Conservation (phyloP, 495 filamentous ascomycete species). For the Margaritispora aquatica region DNA sequence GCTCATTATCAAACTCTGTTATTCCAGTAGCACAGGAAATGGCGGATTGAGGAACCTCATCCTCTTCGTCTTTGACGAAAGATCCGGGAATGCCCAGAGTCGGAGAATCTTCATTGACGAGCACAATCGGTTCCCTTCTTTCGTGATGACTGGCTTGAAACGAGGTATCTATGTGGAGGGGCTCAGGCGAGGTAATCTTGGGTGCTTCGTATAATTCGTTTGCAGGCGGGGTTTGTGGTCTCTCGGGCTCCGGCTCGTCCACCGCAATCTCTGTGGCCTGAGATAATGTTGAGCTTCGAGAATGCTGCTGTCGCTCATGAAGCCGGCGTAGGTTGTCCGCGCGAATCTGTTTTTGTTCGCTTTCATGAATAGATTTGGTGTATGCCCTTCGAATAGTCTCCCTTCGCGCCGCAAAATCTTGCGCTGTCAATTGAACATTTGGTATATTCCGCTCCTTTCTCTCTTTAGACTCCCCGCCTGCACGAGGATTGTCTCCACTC, state of each 20-base stretch:
- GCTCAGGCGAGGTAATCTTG: not conserved
- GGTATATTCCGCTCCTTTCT: slow-evolving; percentile 37
- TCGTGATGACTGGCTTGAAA: slow-evolving; percentile 1
- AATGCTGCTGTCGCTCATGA: slow-evolving; percentile 33
- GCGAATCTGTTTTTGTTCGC: slow-evolving; percentile 50
- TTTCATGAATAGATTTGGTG: slow-evolving; percentile 67
- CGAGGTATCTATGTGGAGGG: slow-evolving; percentile 22
- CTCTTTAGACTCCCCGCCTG: slow-evolving; percentile 28
- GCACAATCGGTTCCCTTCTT: not conserved
- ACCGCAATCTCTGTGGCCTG: slow-evolving; percentile 13
- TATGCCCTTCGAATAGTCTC: slow-evolving; percentile 76
- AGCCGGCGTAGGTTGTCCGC: slow-evolving; percentile 31
- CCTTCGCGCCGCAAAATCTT: slow-evolving; percentile 72
- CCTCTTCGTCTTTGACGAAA: slow-evolving; percentile 41
- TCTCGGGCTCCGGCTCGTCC: slow-evolving; percentile 20
- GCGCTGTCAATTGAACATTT: slow-evolving; percentile 44
- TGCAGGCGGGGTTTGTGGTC: not conserved
- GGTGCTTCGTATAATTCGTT: not conserved
- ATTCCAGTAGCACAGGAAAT: slow-evolving; percentile 50
- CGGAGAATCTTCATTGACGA: slow-evolving; percentile 48
- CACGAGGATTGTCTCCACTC: slow-evolving; percentile 5
- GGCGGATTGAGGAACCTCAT: slow-evolving; percentile 42
- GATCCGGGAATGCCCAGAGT: slow-evolving; percentile 61
- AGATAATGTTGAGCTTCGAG: slow-evolving; percentile 20
- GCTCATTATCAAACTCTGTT: slow-evolving; percentile 67